Base-by-base conservation (phyloP, 495 filamentous ascomycete genomes). In the Penicillium dipodomyicola region DNA sequence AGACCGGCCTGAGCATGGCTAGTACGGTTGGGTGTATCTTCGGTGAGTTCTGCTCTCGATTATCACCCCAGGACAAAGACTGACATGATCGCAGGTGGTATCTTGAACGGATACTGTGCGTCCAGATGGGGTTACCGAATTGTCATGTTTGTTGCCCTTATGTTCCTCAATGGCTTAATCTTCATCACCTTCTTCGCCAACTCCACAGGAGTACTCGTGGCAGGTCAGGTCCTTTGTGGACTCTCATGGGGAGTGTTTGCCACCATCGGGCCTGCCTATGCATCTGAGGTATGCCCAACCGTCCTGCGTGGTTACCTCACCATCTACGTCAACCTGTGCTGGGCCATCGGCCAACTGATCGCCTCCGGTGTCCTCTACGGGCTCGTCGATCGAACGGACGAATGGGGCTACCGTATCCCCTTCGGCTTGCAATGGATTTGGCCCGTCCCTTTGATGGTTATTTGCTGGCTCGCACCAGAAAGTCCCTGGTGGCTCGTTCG, bases 341-440 rank as follows among this genome's bases (percentile, higher is more conserved):
- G 84, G 76, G 83, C 84, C 39, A 86, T 87, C 7, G 86, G 84
- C 3, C 83, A 86, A 50, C 72, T 87, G 5, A 72, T 87, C 12
- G 78, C 76, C 0, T 78, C 80, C 11, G 79, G 78, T 5, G 77
- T 85, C 4, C 72, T 84, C 8, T 72, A 77, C 10, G 81, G 80
- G n/a, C 72, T 76, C n/a, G 59, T 77, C 27, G 53, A 53, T n/a
- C 60, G 58, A 23, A 9, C 52, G 2, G 25, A 76, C 74, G 17
- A 73, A 60, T 61, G 69, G 69, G 49, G 65, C 66, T 87, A 84
- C 51, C 76, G 79, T 11, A 82, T 82, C 49, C 80, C 82, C 2
- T 87, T 85, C 52, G 82, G 79, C 7, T 48, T 85, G 52, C 85
- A 88, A 65, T 88, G 85, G 85, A 77, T 87, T 45, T 88, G 84